Evolutionary conservation across 176 grass and related monocot genomes (phyloP), one percentile per base, ranked within the genome.

Genomic region (Otatea glauca): DNA sequence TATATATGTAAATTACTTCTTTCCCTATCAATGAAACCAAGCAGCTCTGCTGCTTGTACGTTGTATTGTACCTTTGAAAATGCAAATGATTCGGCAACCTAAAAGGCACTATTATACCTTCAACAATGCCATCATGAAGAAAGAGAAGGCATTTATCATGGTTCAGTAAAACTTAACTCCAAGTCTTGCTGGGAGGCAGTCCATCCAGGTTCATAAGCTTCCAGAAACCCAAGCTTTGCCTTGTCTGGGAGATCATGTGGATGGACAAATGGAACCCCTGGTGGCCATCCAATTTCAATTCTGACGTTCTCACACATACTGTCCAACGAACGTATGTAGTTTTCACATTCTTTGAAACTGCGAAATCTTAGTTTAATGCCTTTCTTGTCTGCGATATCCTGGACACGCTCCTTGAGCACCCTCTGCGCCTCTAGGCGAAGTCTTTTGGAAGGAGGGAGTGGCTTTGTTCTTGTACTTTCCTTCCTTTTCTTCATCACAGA

Each of bases 191-290:
- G 88, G 53, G 84, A 91, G 50, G 88, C 87, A n/a, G 92, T 87
- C 95, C 95, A 97, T 55, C 94, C 95, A 71, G 88, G 95, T 44
- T 97, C 95, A 48, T 92, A 97, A 88, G 95, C 87, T 93, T 97
- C 92, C 56, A 97, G 85, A 91, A 97, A 91, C 43, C 88, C 84
- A 21, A 97, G 87, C 65, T 97, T 97, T 54, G 92, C 88, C 72
- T 97, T 97, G 81, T 97, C 94, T 48, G 95, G 95, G 55, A 97
- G 95, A 67, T 97, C 95, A 90, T 97, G 95, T 29, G 95, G 95
- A 85, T 97, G 95, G 79, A 97, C 95, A 88, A 97, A 97, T 58
- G 95, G 95, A 87, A 97, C 92, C 49, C 81, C 93, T 59, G 88
- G 82, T 14, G 95, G 92, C 95, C 92, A 97, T 86, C 92, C 95